Evolutionary conservation across 768 basidiomycete genomes (phyloP).

Genomic region (Imleria badia): DNA sequence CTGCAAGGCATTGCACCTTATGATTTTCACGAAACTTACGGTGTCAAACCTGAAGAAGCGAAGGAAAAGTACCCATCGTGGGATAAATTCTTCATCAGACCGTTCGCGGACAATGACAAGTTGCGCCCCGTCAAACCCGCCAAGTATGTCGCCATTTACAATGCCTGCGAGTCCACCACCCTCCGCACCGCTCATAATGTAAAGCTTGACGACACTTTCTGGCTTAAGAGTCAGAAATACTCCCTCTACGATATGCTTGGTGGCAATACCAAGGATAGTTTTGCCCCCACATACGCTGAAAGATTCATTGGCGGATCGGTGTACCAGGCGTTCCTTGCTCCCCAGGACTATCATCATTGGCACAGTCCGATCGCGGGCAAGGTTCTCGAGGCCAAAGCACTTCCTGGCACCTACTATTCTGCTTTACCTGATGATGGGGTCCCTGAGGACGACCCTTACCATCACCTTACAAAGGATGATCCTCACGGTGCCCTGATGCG

Average conservation of each 20-base stretch:
- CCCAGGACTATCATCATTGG: slow-evolving; percentile 60
- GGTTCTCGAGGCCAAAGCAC: slow-evolving; percentile 7
- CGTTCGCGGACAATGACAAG: neutral
- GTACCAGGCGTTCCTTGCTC: slow-evolving; percentile 56
- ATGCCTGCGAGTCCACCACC: slow-evolving; percentile 53
- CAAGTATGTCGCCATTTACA: slow-evolving; percentile 34
- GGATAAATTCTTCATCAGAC: slow-evolving; percentile 57
- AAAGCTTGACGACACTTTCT: slow-evolving; percentile 47
- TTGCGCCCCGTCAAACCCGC: neutral
- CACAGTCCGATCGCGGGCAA: slow-evolving; percentile 45
- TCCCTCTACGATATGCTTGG: slow-evolving; percentile 55
- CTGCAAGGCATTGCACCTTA: neutral
- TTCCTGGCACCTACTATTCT: slow-evolving; percentile 24
- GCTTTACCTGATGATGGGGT: slow-evolving; percentile 14
- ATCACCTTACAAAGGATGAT: slow-evolving; percentile 3
- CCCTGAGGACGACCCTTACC: neutral
- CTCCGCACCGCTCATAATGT: slow-evolving; percentile 41
- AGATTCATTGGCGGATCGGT: slow-evolving; percentile 39
- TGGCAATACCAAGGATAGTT: slow-evolving; percentile 19
- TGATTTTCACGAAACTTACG: neutral
- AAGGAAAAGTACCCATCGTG: slow-evolving; percentile 25
- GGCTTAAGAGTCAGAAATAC: slow-evolving; percentile 60
- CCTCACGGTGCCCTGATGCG: slow-evolving; percentile 22
- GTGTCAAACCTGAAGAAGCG: neutral
- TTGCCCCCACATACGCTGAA: too few species aligned